Conservation (phyloP, 352 stramenopile species). For the Pythium vanterpoolii region DNA sequence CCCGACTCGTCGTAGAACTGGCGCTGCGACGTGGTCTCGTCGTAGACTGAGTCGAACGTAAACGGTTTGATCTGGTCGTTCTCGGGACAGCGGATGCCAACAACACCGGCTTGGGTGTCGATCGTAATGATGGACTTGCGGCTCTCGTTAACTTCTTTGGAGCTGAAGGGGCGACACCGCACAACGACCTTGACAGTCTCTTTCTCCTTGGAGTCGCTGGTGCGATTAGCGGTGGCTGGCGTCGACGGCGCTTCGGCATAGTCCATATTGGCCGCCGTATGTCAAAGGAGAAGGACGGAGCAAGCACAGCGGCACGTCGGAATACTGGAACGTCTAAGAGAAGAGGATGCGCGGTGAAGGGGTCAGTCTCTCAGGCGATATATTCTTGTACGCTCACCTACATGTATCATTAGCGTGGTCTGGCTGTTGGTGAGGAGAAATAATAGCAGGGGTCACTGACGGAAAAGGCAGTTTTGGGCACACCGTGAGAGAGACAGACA, state of each 20-base stretch:
- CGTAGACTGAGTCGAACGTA: slow-evolving; percentile 91
- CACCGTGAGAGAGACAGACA: neutral
- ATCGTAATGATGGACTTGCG: slow-evolving; percentile 81
- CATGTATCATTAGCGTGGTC: slow-evolving; percentile 1
- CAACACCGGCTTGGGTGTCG: slow-evolving; percentile 55
- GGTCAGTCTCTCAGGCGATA: neutral
- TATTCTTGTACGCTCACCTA: neutral
- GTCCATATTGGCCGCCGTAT: slow-evolving; percentile 1
- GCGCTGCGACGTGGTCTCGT: slow-evolving; percentile 77
- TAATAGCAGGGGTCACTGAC: neutral
- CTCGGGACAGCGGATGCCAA: slow-evolving; percentile 75
- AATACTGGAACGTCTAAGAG: neutral
- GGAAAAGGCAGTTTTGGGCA: neutral
- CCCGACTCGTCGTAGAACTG: slow-evolving; percentile 87
- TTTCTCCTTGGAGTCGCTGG: slow-evolving; percentile 44
- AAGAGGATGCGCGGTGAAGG: neutral
- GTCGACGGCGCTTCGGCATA: neutral
- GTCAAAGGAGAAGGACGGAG: neutral
- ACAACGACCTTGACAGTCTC: slow-evolving; percentile 90
- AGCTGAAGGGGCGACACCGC: slow-evolving; percentile 81
- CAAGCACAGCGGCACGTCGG: neutral
- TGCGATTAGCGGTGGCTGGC: neutral
- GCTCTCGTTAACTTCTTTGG: slow-evolving; percentile 80
- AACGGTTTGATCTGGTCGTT: slow-evolving; percentile 84
- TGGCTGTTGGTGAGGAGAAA: neutral